phyloP scores from a whole-genome alignment of 345 rosid species.

The Lenwebbia sp. region DNA sequence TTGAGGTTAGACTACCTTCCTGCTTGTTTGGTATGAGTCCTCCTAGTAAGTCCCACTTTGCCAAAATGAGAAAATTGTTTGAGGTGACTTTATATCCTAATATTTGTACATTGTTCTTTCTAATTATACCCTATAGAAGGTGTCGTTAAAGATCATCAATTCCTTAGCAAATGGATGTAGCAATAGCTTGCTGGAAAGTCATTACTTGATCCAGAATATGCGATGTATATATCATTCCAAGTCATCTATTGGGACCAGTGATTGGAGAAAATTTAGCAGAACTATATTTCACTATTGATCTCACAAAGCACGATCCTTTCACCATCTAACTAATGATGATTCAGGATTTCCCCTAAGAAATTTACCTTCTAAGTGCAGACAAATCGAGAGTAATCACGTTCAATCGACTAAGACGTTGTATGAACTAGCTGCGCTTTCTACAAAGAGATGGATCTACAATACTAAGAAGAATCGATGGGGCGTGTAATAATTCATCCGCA shows the following conservation, averaged over 20 bases:
- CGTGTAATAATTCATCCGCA: neutral
- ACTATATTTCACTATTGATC: neutral
- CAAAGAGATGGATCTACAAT: neutral
- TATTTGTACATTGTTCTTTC: neutral
- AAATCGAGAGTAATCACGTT: neutral
- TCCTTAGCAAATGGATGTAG: neutral
- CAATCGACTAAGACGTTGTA: neutral
- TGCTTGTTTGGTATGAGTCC: neutral
- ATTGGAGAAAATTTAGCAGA: neutral
- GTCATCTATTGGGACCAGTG: neutral
- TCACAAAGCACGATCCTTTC: neutral
- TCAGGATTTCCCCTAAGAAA: neutral
- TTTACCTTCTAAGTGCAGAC: neutral
- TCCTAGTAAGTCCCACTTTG: neutral
- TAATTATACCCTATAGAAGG: neutral
- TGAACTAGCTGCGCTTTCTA: neutral
- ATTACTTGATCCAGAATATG: neutral
- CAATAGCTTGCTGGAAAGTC: neutral
- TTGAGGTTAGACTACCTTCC: neutral
- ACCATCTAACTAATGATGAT: neutral
- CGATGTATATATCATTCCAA: neutral
- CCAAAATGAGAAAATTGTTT: neutral
- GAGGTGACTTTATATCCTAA: neutral
- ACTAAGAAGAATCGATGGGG: neutral
- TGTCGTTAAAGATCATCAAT: neutral